Base-by-base conservation (phyloP, 2,329 filamentous ascomycete species). In the Colletotrichum sp. region DNA sequence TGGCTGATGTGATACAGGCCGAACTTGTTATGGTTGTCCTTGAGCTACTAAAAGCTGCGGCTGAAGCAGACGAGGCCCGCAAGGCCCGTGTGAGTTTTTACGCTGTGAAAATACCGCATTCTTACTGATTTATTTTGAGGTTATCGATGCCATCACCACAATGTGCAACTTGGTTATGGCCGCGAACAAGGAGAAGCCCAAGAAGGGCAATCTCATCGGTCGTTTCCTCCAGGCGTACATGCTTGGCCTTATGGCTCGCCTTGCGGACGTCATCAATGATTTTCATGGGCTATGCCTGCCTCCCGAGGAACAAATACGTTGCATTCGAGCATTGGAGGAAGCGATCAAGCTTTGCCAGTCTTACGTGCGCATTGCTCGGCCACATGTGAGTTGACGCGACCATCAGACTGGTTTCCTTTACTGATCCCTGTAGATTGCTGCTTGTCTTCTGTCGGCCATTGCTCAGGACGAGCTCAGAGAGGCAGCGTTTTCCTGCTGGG, bases 381-480 rank as follows among this genome's bases (percentile, higher is more conserved):
- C 97, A 27, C 96, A 98, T 88, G 95, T 95, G 84, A 79, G 89
- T 84, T 69, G 61, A 61, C 25, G 8, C 22, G 27, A 22, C 19
- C 65, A n/a, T 59, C 12, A n/a, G 5, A 62, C 19, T 75, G 55
- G 82, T 86, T 64, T 86, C 39, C 15, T 9, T 25, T 16, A 29
- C 71, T 77, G 44, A 77, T 29, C 12, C 9, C 4, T 29, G 71
- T 80, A 96, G 93, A 96, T 99, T 72, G 95, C 95, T 79, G 96
- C 96, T n/a, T 98, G 95, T 82, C 88, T 99, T 15, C 92, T 98
- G 77, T 96, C 95, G 27, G 96, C 96, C 0, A 90, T 99, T 76
- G 90, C 94, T 19, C 91, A 94, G 67, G 89, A 93, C 61, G 90
- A 93, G 63, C 89, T 99, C n/a, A 92, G 95, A 77, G 90, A 95